These are phyloP conservation scores for Mollisiaceae sp. DNA, from an alignment of 2,329 filamentous ascomycete species.

Conservation along the genomic window DNA sequence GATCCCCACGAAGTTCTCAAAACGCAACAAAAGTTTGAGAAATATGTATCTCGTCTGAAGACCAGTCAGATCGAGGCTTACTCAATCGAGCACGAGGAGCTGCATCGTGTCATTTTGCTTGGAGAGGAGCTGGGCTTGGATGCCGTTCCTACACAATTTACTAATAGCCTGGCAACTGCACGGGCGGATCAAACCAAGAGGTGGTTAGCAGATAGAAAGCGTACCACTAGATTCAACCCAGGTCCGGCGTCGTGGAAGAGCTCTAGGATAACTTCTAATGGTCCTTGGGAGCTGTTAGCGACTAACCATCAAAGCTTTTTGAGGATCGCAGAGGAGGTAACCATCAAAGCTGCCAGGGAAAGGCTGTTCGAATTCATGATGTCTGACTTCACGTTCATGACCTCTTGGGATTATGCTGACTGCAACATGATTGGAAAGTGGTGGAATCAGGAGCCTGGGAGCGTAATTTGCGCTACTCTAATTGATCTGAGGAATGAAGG, in stretches of 20 bases:
- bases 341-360: slow-evolving; percentile 26
- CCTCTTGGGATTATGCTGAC: slow-evolving; percentile 32
- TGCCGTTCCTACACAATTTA: slow-evolving; percentile 15
- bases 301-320: slow-evolving; percentile 29
- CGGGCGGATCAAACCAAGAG: slow-evolving; percentile 24
- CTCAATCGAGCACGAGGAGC: slow-evolving; percentile 26
- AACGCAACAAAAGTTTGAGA: slow-evolving; percentile 27
- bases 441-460: slow-evolving; percentile 33
- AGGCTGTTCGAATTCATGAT: slow-evolving; percentile 28
- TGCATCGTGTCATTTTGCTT: slow-evolving; percentile 27
- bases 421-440: slow-evolving; percentile 27
- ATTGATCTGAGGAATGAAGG: slow-evolving; percentile 28
- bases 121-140: slow-evolving; percentile 26
- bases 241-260: slow-evolving; percentile 27
- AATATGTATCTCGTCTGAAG: slow-evolving; percentile 27
- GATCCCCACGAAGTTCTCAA: slow-evolving; percentile 21
- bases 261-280: slow-evolving; percentile 20
- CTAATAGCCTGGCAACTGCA: slow-evolving; percentile 20
- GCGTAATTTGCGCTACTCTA: slow-evolving; percentile 29
- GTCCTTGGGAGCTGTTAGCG: slow-evolving; percentile 31
- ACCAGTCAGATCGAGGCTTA: slow-evolving; percentile 25
- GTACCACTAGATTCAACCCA: slow-evolving; percentile 27
- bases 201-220: slow-evolving; percentile 20
- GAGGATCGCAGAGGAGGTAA: slow-evolving; percentile 23
- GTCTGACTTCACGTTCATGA: slow-evolving; percentile 31